phyloP scores from a whole-genome alignment of 495 filamentous ascomycete genomes.

The Trichoderma parareesei region DNA sequence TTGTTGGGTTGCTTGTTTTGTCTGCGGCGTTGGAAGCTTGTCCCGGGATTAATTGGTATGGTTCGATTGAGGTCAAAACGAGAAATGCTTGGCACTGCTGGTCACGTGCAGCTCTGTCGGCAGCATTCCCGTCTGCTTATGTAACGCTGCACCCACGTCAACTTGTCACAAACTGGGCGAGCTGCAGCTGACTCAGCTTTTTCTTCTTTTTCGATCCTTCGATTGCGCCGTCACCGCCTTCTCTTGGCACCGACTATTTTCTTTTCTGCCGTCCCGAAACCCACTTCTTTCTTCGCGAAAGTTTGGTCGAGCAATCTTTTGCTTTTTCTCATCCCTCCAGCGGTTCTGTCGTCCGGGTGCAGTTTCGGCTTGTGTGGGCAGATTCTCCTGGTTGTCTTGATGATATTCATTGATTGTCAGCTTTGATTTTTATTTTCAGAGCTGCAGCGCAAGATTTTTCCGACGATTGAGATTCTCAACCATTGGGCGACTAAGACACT shows the following conservation, averaged over 20 bases:
- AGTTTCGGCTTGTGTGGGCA: not conserved
- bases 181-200: no score
- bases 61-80: conserved; percentile 10
- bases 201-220: not conserved
- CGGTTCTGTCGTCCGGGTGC: not conserved
- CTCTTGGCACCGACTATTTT: not conserved
- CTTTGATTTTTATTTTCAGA: not conserved
- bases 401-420: not conserved
- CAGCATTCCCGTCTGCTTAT: not conserved
- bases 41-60: not conserved
- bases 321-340: not conserved
- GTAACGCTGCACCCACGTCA: not conserved
- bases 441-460: not conserved
- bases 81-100: not conserved
- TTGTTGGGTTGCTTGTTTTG: not conserved
- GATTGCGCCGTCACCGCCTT: not conserved
- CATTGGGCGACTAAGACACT: not conserved
- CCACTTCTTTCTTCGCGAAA: not conserved
- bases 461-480: not conserved
- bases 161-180: no score
- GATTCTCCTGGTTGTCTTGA: not conserved
- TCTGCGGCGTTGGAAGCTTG: not conserved
- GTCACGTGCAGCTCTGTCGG: not conserved
- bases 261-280: conserved; percentile 6
- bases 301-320: not conserved